These are phyloP conservation scores for Tolypocladium sp. DNA, from an alignment of 2,329 filamentous ascomycete genomes.

Conservation along the genomic window DNA sequence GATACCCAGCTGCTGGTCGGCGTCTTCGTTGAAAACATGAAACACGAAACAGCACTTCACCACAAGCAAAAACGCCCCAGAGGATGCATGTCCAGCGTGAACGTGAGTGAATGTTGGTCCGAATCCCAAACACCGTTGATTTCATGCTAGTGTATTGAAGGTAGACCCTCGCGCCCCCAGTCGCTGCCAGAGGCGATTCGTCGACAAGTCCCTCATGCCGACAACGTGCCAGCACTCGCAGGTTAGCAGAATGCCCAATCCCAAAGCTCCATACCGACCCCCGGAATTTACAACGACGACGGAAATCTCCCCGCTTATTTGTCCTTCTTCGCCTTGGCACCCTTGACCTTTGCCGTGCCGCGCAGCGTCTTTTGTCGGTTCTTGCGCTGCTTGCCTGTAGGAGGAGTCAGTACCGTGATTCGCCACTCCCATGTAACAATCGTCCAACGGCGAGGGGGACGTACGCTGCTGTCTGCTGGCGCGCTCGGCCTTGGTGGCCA, in stretches of 20 bases:
- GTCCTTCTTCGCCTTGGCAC: conserved; percentile 89
- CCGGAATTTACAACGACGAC: conserved; percentile 21
- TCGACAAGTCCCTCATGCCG: conserved; percentile 11
- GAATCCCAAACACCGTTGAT: conserved; percentile 33
- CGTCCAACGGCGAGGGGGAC: conserved; percentile 31
- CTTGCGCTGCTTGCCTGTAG: conserved; percentile 98
- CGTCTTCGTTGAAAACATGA: neutral
- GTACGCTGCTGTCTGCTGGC: conserved; percentile 97
- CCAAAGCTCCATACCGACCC: conserved; percentile 18
- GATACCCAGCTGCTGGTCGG: conserved; percentile 2
- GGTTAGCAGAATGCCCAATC: conserved; percentile 17
- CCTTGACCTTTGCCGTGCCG: conserved; percentile 97
- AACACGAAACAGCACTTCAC: neutral
- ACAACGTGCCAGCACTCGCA: conserved; percentile 15
- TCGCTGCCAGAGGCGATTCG: conserved; percentile 18
- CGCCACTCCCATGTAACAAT: no score
- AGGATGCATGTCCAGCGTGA: neutral
- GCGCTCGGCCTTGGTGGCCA: conserved; percentile 92
- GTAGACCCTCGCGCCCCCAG: conserved; percentile 18
- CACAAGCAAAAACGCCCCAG: neutral
- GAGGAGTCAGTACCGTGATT: conserved; percentile 14
- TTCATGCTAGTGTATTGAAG: conserved; percentile 31
- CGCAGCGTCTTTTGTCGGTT: conserved; percentile 99
- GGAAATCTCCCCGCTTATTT: conserved; percentile 49
- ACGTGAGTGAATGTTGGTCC: conserved; percentile 16